Base-by-base conservation (phyloP, 768 basidiomycete genomes). In the Psilocybe tampanensis region DNA sequence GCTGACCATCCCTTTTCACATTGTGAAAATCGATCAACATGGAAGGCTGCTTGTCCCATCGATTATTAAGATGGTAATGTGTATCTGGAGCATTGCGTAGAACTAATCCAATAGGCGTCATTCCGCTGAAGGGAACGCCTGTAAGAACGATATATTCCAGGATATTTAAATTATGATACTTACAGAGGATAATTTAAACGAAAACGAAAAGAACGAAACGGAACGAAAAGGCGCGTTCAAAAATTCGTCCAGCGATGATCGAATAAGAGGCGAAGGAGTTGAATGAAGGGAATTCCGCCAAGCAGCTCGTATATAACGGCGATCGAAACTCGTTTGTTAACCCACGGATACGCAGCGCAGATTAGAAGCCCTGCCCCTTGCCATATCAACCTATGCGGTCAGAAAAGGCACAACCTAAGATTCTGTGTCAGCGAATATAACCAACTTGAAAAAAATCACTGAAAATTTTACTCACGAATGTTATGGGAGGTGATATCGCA, bases 331-430 rank as follows among this genome's bases (percentile, higher is more conserved):
- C n/a, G 13, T 39, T 39, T 13, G 36, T 39, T 3, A n/a, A 39
- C 36, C 36, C 36, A n/a, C 36, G 36, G 12, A n/a, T 39, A 39
- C 15, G 36, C 36, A 8, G 36, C 36, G 36, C 36, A 39, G 12
- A 39, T 39, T 39, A 13, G 36, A 39, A 15, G 36, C 12, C 36
- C 36, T 5, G n/a, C 7, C 29, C 43, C 55, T 56, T 39, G 49
- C 55, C 55, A 56, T 56, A 56, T 56, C 55, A 56, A 56, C 55
- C 55, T 51, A 32, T 36, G 12, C 44, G 24, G 44, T 56, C 34
- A 24, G 43, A 34, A 48, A 44, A 43, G 48, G 44, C 42, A 36
- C 33, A 45, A 32, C 3, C 5, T 32, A 32, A 2, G n/a, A 18
- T n/a, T 48, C n/a, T 48, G 12, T 17, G 0, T 48, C 17, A 44